Evolutionary conservation across 352 stramenopile genomes (phyloP).

Genomic region (Globisporangium heterothallicum): DNA sequence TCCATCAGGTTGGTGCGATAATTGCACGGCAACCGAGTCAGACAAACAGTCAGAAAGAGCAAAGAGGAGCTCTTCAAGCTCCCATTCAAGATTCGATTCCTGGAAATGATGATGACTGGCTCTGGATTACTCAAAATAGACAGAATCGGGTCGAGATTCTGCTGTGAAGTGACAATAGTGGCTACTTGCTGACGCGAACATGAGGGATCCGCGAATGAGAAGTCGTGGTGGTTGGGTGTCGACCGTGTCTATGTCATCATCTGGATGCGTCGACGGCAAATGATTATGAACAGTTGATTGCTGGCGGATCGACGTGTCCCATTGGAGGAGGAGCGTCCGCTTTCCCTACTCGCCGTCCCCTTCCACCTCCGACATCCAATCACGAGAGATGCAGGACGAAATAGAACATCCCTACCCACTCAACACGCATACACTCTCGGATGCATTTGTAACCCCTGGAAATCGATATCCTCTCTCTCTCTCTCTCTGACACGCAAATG

Average conservation of each 20-base stretch:
- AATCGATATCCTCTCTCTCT: too few relatives aligned
- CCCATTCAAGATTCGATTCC: background rate
- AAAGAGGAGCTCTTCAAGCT: background rate
- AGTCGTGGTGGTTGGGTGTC: background rate
- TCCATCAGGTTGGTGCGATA: too few relatives aligned
- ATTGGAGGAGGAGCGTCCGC: too few relatives aligned
- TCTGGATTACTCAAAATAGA: background rate
- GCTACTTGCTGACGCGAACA: background rate
- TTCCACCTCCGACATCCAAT: background rate
- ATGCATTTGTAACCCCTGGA: too few relatives aligned
- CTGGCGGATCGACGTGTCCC: background rate
- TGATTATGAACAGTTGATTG: background rate
- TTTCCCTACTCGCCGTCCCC: background rate
- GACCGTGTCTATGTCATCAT: background rate
- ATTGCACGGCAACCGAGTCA: background rate
- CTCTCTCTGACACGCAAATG: too few relatives aligned
- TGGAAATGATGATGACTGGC: background rate
- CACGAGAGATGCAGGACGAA: background rate
- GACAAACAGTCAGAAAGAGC: too few relatives aligned
- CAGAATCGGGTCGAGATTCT: background rate
- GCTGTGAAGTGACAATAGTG: background rate
- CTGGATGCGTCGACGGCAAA: background rate
- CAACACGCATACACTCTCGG: too few relatives aligned
- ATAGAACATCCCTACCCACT: too few relatives aligned
- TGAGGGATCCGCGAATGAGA: background rate